These are phyloP conservation scores for Neurospora sp. DNA, from an alignment of 2,329 filamentous ascomycete species.

Conservation along the genomic window DNA sequence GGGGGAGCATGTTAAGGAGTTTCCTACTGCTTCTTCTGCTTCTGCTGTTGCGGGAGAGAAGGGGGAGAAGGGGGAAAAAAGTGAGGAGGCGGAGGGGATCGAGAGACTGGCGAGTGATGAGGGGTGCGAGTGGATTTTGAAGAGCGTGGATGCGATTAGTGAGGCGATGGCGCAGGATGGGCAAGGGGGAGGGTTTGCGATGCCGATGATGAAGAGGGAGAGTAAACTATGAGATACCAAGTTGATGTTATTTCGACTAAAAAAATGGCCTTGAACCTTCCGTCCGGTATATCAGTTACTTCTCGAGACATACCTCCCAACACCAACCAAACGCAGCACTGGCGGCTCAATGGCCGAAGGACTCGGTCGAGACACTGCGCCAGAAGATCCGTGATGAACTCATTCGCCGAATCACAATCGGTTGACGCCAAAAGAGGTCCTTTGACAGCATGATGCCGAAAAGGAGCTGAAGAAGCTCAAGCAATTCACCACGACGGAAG, in stretches of 20 bases:
- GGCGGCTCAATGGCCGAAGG: background rate
- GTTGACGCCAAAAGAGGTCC: background rate
- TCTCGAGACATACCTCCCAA: background rate
- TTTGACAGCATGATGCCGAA: background rate
- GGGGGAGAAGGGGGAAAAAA: slow-evolving; percentile 3
- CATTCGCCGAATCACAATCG: background rate
- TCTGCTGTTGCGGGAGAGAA: background rate
- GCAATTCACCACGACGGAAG: too few species aligned
- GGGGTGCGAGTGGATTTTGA: slow-evolving; percentile 37
- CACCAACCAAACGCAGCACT: background rate
- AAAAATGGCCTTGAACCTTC: background rate
- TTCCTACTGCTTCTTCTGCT: background rate
- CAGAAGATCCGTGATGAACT: background rate
- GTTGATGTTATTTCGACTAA: background rate
- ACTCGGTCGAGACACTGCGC: background rate
- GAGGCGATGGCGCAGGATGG: slow-evolving; percentile 25
- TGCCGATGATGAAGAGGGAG: slow-evolving; percentile 9
- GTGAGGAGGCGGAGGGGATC: slow-evolving; percentile 23
- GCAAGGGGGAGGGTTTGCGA: slow-evolving; percentile 30
- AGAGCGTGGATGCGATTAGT: slow-evolving; percentile 33
- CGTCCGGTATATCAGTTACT: background rate
- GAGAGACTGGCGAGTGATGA: slow-evolving; percentile 36
- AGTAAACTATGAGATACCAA: slow-evolving; percentile 16
- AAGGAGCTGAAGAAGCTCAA: too few species aligned
- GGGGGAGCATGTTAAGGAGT: slow-evolving; percentile 37